Evolutionary conservation across 768 basidiomycete species (phyloP).

Genomic region (Pulveroboletus frians): DNA sequence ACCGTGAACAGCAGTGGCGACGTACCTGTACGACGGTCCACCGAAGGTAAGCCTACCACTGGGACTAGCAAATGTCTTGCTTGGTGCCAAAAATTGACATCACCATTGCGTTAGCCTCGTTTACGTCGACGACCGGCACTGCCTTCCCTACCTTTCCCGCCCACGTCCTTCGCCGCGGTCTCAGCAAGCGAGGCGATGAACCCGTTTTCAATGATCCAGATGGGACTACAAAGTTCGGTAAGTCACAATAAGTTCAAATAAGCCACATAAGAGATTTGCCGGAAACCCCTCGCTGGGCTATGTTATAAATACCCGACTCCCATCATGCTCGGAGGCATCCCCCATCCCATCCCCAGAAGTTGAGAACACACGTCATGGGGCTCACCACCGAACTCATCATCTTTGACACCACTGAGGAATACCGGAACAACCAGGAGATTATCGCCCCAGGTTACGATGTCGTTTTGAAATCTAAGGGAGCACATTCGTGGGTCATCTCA

Average conservation of each 20-base stretch:
- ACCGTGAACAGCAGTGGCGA: too few relatives aligned
- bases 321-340: too few relatives aligned
- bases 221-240: conserved; percentile 1
- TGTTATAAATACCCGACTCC: too few relatives aligned
- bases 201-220: conserved; percentile 16
- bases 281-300: too few relatives aligned
- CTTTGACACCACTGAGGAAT: conserved; percentile 11
- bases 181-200: conserved; percentile 3
- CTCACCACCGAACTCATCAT: conserved; percentile 22
- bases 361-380: conserved; percentile 6
- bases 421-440: conserved; percentile 4
- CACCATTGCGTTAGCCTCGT: too few relatives aligned
- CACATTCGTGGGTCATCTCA: conserved; percentile 9
- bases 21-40: too few relatives aligned
- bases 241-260: too few relatives aligned
- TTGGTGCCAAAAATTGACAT: neutral
- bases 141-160: conserved; percentile 4
- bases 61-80: too few relatives aligned
- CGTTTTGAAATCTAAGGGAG: conserved; percentile 9
- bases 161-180: conserved; percentile 4
- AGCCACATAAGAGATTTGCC: too few relatives aligned
- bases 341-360: neutral
- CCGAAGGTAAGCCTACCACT: too few relatives aligned
- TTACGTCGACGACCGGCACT: neutral
- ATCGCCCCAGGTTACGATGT: conserved; percentile 2